These are phyloP conservation scores for Pleurozium schreberi DNA, from an alignment of 225 moss, liverwort and hornwort species.

Conservation along the genomic window DNA sequence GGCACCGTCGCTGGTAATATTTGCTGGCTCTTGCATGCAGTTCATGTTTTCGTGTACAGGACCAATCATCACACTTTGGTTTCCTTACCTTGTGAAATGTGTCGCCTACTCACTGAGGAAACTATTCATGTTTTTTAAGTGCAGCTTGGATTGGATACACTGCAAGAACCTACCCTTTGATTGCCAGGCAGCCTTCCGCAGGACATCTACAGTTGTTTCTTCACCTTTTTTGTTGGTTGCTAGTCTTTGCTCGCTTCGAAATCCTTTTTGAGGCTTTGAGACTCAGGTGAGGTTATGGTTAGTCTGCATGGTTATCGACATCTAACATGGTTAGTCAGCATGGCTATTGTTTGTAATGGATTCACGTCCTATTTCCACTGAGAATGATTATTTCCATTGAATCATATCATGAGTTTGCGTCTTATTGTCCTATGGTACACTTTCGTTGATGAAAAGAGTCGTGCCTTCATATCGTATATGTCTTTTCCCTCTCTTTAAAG, in stretches of 20 bases:
- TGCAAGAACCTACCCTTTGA: conserved; percentile 48
- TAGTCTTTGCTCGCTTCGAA: conserved; percentile 30
- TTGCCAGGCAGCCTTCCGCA: conserved; percentile 58
- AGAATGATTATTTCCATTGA: not conserved
- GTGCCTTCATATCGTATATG: not conserved
- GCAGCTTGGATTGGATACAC: conserved; percentile 65
- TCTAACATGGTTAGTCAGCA: conserved; percentile 7
- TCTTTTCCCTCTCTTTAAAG: not conserved
- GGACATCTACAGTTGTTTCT: conserved; percentile 52
- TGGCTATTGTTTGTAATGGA: conserved; percentile 10
- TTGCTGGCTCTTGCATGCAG: conserved; percentile 90
- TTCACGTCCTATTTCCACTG: not conserved
- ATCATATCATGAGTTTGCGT: not conserved
- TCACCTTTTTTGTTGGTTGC: conserved; percentile 47
- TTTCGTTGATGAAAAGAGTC: not conserved
- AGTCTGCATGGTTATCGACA: conserved; percentile 2
- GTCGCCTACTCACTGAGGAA: conserved; percentile 47
- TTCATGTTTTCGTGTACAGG: conserved; percentile 44
- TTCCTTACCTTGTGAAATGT: conserved; percentile 30
- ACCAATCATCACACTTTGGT: conserved; percentile 46
- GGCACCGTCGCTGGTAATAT: conserved; percentile 84
- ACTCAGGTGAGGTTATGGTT: conserved; percentile 38
- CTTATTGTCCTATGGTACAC: not conserved
- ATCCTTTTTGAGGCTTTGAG: not conserved
- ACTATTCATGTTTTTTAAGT: conserved; percentile 57